Conservation (phyloP, 2,329 filamentous ascomycete genomes). For the Colletotrichum plurivorum region DNA sequence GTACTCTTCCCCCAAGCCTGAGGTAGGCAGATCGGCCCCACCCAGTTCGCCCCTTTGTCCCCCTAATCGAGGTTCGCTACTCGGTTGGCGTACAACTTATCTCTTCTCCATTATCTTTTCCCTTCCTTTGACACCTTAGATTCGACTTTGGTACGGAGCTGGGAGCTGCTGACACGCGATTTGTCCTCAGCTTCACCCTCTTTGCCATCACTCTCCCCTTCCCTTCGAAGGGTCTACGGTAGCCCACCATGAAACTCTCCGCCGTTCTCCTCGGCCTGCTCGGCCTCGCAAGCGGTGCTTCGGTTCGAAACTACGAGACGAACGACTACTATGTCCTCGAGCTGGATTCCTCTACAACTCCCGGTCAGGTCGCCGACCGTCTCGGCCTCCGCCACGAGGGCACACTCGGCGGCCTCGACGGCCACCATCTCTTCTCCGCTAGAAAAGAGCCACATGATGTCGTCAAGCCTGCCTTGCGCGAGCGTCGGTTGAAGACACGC, state of each 20-base stretch:
- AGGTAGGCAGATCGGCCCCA: conserved; percentile 7
- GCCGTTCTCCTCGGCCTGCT: conserved; percentile 68
- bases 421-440: conserved; percentile 90
- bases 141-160: conserved; percentile 10
- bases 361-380: conserved; percentile 77
- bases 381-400: conserved; percentile 88
- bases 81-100: background rate
- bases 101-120: background rate
- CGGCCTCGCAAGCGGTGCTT: conserved; percentile 62
- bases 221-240: conserved; percentile 35
- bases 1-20: conserved; percentile 22
- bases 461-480: conserved; percentile 67
- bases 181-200: conserved; percentile 15
- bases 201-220: conserved; percentile 9
- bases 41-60: conserved; percentile 34
- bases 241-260: conserved; percentile 63
- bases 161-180: conserved; percentile 22
- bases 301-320: conserved; percentile 79
- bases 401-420: conserved; percentile 80
- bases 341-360: conserved; percentile 76
- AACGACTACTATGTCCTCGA: conserved; percentile 97
- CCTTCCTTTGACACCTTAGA: background rate
- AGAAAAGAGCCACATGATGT: conserved; percentile 73
- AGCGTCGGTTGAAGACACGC: conserved; percentile 74
- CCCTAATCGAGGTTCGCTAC: conserved; percentile 32